A percentile compares a stretch with the other conserved stretches of the same genome.
Conservation (phyloP, 257 asterid genomes). For the Solanum ahanhuiri region DNA sequence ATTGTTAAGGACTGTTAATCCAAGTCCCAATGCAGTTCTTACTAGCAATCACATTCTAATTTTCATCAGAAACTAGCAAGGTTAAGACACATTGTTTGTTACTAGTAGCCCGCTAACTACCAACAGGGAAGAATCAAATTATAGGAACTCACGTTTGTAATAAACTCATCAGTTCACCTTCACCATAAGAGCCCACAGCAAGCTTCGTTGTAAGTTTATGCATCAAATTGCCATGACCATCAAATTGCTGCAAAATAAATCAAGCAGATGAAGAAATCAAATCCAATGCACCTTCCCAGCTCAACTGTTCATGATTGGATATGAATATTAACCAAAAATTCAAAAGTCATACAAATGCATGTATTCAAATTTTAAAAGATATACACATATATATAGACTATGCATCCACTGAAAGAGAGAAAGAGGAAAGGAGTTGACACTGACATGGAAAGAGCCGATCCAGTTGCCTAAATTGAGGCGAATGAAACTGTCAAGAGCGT, state of each 20-base stretch:
- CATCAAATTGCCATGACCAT: conserved; percentile 61
- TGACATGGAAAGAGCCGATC: conserved; percentile 81
- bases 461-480: conserved; percentile 70
- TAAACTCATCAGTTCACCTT: conserved; percentile 86
- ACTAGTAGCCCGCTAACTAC: background rate
- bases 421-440: background rate
- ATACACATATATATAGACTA: background rate
- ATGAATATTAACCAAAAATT: background rate
- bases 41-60: background rate
- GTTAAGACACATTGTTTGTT: background rate
- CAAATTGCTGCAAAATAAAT: conserved; percentile 70
- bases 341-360: background rate
- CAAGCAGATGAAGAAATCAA: background rate
- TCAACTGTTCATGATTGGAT: background rate
- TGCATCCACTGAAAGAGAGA: background rate
- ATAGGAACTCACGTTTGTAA: conserved; percentile 62
- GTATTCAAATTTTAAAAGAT: background rate
- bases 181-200: conserved; percentile 79
- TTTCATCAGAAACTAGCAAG: background rate
- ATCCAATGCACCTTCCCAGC: background rate
- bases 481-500: conserved; percentile 57
- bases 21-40: background rate
- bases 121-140: background rate
- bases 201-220: conserved; percentile 70
- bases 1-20: background rate